Evolutionary conservation across 1,284 basidiomycete genomes (phyloP), one percentile per base, ranked within the genome.

Genomic region (Rhizopogon parksii): DNA sequence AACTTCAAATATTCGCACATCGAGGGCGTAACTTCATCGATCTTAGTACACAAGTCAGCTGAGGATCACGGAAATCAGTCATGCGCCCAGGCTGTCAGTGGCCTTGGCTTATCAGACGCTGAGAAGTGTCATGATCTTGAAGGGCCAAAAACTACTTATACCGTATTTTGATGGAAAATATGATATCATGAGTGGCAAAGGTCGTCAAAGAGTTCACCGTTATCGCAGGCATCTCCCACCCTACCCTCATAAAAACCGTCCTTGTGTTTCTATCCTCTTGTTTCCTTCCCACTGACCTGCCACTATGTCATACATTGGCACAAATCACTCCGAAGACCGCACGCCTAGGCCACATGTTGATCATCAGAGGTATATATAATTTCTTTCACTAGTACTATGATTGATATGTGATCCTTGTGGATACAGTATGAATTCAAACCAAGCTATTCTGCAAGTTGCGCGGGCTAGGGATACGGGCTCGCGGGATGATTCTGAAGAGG

Each of bases 161-260:
- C 17, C 40, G 8, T 15, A 32, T 14, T 19, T 30, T 30, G 27
- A 30, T 30, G 27, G 8, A 9, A 8, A 30, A 30, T 9, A 30
- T 30, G 27, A 30, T 30, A 9, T 30, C 15, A 30, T 43, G 27
- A 27, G 27, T 0, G 4, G 27, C 15, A 1, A 43, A 43, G 40
- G 40, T 3, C 17, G 36, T 24, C 7, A 12, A 34, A 51, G 21
- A 17, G 24, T 27, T 40, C 8, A 19, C 49, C 15, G 37, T 40
- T 51, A 51, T 51, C 50, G 21, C 17, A 34, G 7, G 8, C 17
- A 1, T 11, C 27, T 45, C 3, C 6, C 12, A 3, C 27, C 47
- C 42, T 49, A 34, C 9, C 30, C 47, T 49, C 45, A 49, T 35
- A 49, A 35, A 32, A 48, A 11, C 7, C 5, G 19, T 48, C 27